Evolutionary conservation across 352 stramenopile genomes (phyloP), one percentile per base, ranked within the genome.

Genomic region (Plasmopara viticola): DNA sequence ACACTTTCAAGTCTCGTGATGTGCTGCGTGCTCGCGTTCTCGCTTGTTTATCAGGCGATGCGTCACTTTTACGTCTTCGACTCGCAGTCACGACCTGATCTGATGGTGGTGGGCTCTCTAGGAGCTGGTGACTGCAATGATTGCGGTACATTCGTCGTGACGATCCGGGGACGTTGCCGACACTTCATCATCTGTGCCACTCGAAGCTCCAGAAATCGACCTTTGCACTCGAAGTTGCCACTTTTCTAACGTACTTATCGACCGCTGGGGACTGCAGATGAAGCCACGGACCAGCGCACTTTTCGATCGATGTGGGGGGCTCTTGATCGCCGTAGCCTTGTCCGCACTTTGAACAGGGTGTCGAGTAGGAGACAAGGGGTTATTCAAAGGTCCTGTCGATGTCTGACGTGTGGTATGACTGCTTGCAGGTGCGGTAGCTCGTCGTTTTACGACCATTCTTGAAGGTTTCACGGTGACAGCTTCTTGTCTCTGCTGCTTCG

Each of bases 381-480:
- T 47, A 0, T 50, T 41, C 9, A 40, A 53, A 5, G 48, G 51
- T 43, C 52, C 47, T 17, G 44, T n/a, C 8, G 55, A 55, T 37
- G 56, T 41, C 33, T 47, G 51, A 46, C 52, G 48, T 12, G 50
- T 39, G 20, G 47, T 70, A 18, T 37, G 62, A 45, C 45, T 66
- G 47, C 43, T 64, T 5, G 41, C 44, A 10, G 65, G 60, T 4
- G 52, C 64, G 48, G 65, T 73, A 42, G 59, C 60, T 13, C 70
- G 59, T 28, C 70, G 56, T 56, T 80, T 80, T 12, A 80, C 70
- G 9, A 80, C 72, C 68, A 80, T 80, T 10, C 72, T 60, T 6
- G 72, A 84, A 13, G 70, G 72, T 33, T 80, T 80, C 35, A 50
- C 67, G 2, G 56, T 25, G 48, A 31, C 28, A 58, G 35, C 7